phyloP scores from a whole-genome alignment of 108 stramenopile genomes.

The Fragilariopsis cylindrus region DNA sequence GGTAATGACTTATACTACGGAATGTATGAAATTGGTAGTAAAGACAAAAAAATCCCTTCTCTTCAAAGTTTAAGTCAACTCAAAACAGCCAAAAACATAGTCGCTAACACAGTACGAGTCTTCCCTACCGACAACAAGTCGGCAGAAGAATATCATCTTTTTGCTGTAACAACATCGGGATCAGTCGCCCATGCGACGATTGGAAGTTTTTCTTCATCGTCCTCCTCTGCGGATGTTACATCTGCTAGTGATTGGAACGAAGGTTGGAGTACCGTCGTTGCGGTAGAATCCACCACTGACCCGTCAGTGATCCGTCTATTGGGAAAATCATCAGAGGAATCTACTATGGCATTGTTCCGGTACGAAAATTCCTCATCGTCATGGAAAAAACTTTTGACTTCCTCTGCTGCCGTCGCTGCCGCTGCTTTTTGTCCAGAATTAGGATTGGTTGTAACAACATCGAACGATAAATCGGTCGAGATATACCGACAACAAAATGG shows the following conservation, averaged over 20 bases:
- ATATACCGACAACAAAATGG: neutral
- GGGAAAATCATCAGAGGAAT: neutral
- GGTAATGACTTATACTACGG: slow-evolving; percentile 17
- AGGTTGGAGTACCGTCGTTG: slow-evolving; percentile 18
- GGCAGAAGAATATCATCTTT: slow-evolving; percentile 6
- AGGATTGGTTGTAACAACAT: slow-evolving; percentile 31
- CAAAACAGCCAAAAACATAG: neutral
- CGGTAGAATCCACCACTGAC: slow-evolving; percentile 18
- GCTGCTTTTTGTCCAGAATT: slow-evolving; percentile 38
- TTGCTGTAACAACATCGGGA: slow-evolving; percentile 27
- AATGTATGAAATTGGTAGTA: slow-evolving; percentile 16
- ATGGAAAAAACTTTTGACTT: slow-evolving; percentile 15
- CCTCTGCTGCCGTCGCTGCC: slow-evolving; percentile 20
- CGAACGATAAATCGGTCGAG: slow-evolving; percentile 1
- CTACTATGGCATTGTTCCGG: slow-evolving; percentile 30
- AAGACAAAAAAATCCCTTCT: neutral
- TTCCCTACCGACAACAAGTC: neutral
- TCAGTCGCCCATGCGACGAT: slow-evolving; percentile 16
- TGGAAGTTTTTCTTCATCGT: neutral
- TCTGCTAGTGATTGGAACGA: slow-evolving; percentile 19
- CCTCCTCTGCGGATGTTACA: neutral
- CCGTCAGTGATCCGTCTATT: slow-evolving; percentile 13
- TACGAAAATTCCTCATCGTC: slow-evolving; percentile 19
- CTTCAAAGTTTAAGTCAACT: neutral
- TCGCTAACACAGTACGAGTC: neutral